Evolutionary conservation across 73 alveolate species (phyloP), one percentile per base, ranked within the genome.

Genomic region (Tetrahymena malaccensis): DNA sequence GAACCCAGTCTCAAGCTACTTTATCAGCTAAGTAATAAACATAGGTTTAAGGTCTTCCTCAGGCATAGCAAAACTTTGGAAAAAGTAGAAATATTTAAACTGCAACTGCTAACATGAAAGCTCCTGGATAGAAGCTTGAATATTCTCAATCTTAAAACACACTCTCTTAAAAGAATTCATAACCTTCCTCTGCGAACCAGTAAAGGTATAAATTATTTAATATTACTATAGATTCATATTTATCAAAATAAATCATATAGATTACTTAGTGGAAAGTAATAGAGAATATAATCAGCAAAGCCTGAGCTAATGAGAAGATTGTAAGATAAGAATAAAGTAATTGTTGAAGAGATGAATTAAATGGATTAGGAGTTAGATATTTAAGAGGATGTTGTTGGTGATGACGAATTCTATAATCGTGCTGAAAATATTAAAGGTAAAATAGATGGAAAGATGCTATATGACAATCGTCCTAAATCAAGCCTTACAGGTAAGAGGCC

Each of bases 401-500:
- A 70, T 70, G 89, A 70, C 25, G 89, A 70, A 70, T 70, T 70
- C 19, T 70, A 70, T 70, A 70, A 70, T 70, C 89, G 89, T 70
- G 89, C 89, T 19, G 89, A 70, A 70, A 70, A 70, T 70, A 70
- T 70, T 70, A 70, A 84, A 85, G 93, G 93, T 43, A 43, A 85
- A 94, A 38, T 84, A 12, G 93, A 84, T 25, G 96, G 85, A 25
- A 84, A 34, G 35, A 33, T 94, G n/a, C 44, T 40, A 40, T 55
- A 37, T 15, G 57, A 94, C 31, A 43, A 94, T 34, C 85, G 96
- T 31, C 96, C 96, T 34, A 40, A 94, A 55, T 85, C 95, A 43
- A 94, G 93, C 85, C 85, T 94, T 55, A 44, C 85, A 85, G 57
- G 70, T 27, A 34, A 94, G 55, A 94, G 96, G 33, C 96, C 96